Base-by-base conservation (phyloP, 2,329 filamentous ascomycete species). In the Colletotrichum theobromicola region DNA sequence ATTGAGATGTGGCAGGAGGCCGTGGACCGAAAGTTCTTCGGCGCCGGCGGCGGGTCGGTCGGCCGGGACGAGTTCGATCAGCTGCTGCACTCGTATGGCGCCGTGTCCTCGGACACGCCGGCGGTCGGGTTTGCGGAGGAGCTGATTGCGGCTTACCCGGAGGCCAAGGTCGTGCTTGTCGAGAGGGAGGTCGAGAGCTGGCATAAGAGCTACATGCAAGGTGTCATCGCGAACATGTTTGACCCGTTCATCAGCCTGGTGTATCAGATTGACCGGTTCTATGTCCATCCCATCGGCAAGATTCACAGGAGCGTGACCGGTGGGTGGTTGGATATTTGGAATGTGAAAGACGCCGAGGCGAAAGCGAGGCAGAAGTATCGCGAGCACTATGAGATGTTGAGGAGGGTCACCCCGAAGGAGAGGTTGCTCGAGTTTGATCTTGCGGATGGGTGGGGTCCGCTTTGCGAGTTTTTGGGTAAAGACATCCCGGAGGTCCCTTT, bases 141-240 rank as follows among this genome's bases (percentile, higher is more conserved):
- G 61, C 77, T 87, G 28, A 75, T 87, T 65, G 80, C 83, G 32
- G 72, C 86, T 18, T 87, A 86, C 68, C 86, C 86, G 0, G 80
- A 86, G 28, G 85, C 86, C 10, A 83, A 83, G 62, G 84, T 87
- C 12, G 82, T 87, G 30, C 82, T 82, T 75, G 67, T 74, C 1
- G 82, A 82, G n/a, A 76, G 78, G 28, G 80, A 81, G 53, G 76
- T 79, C 1, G 78, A 78, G n/a, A 76, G 77, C 12, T 82, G 81
- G 81, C 79, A 78, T 77, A 65, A 76, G 55, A 80, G 78, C 63
- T 72, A 60, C 46, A 64, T 71, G 62, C n/a, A 67, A 7, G 57
- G 72, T 0, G 35, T 75, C 24, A 62, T 72, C 13, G 35, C 24
- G 7, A 75, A 72, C 7, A 75, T 72, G 67, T 75, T 62, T 57